phyloP scores from a whole-genome alignment of 495 filamentous ascomycete species.

The Penicillium bialowiezense region DNA sequence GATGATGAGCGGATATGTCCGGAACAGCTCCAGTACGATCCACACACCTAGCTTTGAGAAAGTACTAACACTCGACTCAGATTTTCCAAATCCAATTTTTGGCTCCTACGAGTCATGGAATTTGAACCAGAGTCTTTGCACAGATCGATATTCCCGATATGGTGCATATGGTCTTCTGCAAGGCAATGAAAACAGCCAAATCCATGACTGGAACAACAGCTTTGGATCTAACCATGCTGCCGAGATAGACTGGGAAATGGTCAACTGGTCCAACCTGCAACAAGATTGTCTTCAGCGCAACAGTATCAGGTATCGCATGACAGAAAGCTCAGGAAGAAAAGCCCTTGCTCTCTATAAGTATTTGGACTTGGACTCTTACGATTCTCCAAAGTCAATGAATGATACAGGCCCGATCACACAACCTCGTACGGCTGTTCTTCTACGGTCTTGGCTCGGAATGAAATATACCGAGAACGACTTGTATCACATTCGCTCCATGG shows the following conservation, averaged over 20 bases:
- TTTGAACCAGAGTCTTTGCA: constrained; percentile 40
- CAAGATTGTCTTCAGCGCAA: constrained; percentile 59
- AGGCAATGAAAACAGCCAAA: neutral
- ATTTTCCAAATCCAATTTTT: constrained; percentile 36
- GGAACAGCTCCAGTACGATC: constrained; percentile 10
- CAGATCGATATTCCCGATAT: constrained; percentile 47
- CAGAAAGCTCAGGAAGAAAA: neutral
- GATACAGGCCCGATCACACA: neutral
- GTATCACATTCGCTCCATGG: constrained; percentile 63
- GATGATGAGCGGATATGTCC: constrained; percentile 7
- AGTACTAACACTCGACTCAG: neutral
- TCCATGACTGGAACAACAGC: neutral
- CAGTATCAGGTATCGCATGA: constrained; percentile 45
- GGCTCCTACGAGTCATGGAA: constrained; percentile 43
- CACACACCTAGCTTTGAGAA: neutral
- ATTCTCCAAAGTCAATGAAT: neutral
- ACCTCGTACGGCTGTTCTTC: constrained; percentile 62
- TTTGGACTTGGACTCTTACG: neutral
- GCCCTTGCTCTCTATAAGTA: neutral
- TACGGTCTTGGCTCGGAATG: constrained; percentile 66
- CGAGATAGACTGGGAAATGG: constrained; percentile 55
- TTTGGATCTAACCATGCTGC: constrained; percentile 13
- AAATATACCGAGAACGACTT: constrained; percentile 66
- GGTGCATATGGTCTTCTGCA: constrained; percentile 38
- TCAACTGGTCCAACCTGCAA: constrained; percentile 69